Conservation (phyloP, 192 early-diverging fungal genomes). For the Geranomyces variabilis region DNA sequence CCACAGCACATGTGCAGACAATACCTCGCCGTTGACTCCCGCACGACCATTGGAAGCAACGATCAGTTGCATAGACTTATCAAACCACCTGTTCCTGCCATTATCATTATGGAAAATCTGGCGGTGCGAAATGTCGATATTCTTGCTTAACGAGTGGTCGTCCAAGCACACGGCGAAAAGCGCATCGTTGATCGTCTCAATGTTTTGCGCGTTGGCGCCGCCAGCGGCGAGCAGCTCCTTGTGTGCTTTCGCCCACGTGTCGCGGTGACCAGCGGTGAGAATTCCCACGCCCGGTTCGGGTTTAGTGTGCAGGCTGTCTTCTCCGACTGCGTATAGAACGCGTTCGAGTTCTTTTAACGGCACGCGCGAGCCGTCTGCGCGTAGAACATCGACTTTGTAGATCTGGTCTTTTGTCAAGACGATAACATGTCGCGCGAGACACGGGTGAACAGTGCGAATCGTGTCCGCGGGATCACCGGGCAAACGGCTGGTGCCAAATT, state of each 20-base stretch:
- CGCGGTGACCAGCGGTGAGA: constrained; percentile 85
- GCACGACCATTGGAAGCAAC: constrained; percentile 81
- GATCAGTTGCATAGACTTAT: constrained; percentile 90
- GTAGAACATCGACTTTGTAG: constrained; percentile 79
- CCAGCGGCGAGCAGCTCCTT: constrained; percentile 32
- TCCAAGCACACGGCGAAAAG: constrained; percentile 91
- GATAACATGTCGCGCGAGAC: constrained; percentile 78
- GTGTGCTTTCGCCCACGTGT: constrained; percentile 75
- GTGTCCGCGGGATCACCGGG: constrained; percentile 68
- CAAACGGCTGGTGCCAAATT: constrained; percentile 82
- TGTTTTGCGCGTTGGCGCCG: constrained; percentile 54
- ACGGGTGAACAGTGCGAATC: constrained; percentile 71
- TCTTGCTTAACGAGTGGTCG: constrained; percentile 61
- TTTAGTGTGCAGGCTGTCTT: constrained; percentile 24
- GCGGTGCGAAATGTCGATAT: constrained; percentile 68
- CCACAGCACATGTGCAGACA: neutral
- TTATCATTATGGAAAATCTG: constrained; percentile 79
- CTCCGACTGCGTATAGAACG: constrained; percentile 32
- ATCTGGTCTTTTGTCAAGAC: constrained; percentile 86
- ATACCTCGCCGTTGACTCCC: constrained; percentile 90
- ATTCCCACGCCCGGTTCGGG: constrained; percentile 72
- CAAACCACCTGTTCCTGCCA: constrained; percentile 93
- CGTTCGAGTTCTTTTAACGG: constrained; percentile 50
- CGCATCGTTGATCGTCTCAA: constrained; percentile 72
- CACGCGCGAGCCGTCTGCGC: constrained; percentile 67